phyloP scores from a whole-genome alignment of 306 rosid genomes.

The Malus domestica region ASM211411v1 NC_041802.1:7396001-7396500 shows the following conservation, averaged over 20 bases:
- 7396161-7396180: not conserved
- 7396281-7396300: conserved; percentile 69
- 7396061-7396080: not conserved
- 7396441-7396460: not conserved
- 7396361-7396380: not conserved
- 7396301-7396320: not conserved
- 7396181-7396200: not conserved
- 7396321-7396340: not conserved
- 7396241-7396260: conserved; percentile 89
- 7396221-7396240: conserved; percentile 91
- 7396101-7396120: not conserved
- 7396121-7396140: not conserved
- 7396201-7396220: conserved; percentile 61
- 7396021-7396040: not conserved
- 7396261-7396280: conserved; percentile 99
- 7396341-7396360: not conserved
- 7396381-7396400: not conserved
- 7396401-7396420: not conserved
- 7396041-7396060: not conserved
- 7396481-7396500: not conserved
- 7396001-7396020: not conserved
- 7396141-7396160: too few species aligned
- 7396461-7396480: not conserved
- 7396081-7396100: not conserved
- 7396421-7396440: not conserved